A percentile compares a stretch with the other conserved stretches of the same genome.
phyloP scores from a whole-genome alignment of 345 rosid genomes.

The Excoecaria cochinchinensis region DNA sequence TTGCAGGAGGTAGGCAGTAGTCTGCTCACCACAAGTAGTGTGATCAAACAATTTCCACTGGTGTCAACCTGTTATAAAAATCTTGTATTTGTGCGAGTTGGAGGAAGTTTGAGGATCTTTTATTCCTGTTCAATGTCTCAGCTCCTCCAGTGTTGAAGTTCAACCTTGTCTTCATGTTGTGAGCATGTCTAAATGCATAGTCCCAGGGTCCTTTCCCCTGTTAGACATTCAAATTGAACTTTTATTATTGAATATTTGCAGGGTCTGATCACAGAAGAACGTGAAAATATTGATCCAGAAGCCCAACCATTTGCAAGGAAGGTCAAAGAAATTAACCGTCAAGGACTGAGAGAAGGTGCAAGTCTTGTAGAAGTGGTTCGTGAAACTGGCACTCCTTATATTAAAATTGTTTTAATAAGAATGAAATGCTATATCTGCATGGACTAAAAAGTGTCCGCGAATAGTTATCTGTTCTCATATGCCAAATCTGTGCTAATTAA shows the following conservation, averaged over 20 bases:
- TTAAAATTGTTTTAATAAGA: constrained; percentile 1
- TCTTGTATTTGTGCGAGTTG: background rate
- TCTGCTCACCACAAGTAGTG: background rate
- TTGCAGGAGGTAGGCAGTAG: background rate
- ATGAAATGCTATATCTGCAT: background rate
- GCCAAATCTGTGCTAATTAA: constrained; percentile 14
- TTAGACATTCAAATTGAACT: constrained; percentile 15
- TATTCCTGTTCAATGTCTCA: background rate
- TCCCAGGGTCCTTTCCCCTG: constrained; percentile 2
- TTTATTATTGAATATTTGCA: constrained; percentile 15
- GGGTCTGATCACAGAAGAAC: constrained; percentile 93
- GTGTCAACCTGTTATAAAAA: background rate
- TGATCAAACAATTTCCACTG: background rate
- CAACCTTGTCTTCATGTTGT: constrained; percentile 8
- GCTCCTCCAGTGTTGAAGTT: background rate
- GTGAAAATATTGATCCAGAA: constrained; percentile 69
- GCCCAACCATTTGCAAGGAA: constrained; percentile 84
- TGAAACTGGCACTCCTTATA: constrained; percentile 16
- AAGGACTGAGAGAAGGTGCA: constrained; percentile 87
- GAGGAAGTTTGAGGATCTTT: background rate
- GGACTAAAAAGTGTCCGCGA: background rate
- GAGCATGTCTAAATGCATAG: background rate
- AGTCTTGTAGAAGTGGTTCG: constrained; percentile 87
- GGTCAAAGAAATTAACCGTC: constrained; percentile 74
- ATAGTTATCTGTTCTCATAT: background rate